Percentiles rank a stretch among this genome's conserved stretches.
These are phyloP conservation scores for Penicillium coprophilum DNA, from an alignment of 495 filamentous ascomycete species.

Conservation along the genomic window DNA sequence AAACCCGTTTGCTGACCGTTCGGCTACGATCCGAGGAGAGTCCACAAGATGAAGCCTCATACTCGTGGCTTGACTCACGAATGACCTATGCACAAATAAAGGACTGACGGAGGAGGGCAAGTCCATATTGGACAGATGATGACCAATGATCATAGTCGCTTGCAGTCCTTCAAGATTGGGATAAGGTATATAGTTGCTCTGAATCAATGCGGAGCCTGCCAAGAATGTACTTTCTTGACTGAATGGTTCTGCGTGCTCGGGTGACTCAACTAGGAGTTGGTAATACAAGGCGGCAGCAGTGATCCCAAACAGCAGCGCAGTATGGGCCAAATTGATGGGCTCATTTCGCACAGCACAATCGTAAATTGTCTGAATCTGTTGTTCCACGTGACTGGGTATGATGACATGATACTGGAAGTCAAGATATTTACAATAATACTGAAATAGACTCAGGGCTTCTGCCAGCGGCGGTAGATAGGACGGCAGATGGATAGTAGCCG, in stretches of 20 bases:
- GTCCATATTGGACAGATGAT: constrained; percentile 33
- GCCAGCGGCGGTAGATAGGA: constrained; percentile 28
- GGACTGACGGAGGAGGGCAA: constrained; percentile 29
- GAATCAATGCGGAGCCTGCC: constrained; percentile 36
- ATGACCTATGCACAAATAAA: constrained; percentile 34
- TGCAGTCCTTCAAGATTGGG: constrained; percentile 48
- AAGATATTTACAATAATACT: constrained; percentile 38
- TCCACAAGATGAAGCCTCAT: constrained; percentile 51
- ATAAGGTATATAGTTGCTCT: constrained; percentile 34
- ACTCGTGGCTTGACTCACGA: constrained; percentile 39
- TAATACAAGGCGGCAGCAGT: constrained; percentile 39
- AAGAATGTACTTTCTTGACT: constrained; percentile 33
- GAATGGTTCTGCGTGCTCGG: constrained; percentile 27
- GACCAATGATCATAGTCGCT: constrained; percentile 42
- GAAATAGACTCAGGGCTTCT: constrained; percentile 34
- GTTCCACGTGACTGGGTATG: constrained; percentile 25
- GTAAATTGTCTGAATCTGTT: constrained; percentile 39
- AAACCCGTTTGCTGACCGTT: constrained; percentile 14
- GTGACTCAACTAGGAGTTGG: constrained; percentile 26
- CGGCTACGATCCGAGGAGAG: constrained; percentile 15
- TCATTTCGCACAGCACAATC: constrained; percentile 13
- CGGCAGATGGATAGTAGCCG: constrained; percentile 23
- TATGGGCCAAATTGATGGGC: constrained; percentile 22
- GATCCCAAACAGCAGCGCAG: constrained; percentile 44
- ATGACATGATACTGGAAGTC: constrained; percentile 44